Evolutionary conservation across 2,329 filamentous ascomycete species (phyloP).

Genomic region (Beauveria brongniartii): DNA sequence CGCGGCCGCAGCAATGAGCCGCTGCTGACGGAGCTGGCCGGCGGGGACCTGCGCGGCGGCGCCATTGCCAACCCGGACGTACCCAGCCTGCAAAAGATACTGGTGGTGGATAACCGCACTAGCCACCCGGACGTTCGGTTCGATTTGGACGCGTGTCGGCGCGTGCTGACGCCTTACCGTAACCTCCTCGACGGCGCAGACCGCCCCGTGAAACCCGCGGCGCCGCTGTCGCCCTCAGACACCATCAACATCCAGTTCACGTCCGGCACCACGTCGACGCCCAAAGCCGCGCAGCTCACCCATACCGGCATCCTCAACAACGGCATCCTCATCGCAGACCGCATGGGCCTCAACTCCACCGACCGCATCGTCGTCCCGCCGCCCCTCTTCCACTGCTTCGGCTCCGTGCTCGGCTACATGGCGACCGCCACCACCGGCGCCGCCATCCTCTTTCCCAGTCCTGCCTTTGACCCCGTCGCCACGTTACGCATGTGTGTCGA

Average conservation of each 20-base stretch:
- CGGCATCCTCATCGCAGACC: constrained; percentile 70
- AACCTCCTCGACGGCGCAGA: constrained; percentile 29
- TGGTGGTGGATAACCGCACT: constrained; percentile 70
- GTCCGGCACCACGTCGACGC: constrained; percentile 82
- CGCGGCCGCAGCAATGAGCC: constrained; percentile 44
- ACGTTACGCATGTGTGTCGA: constrained; percentile 51
- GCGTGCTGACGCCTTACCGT: constrained; percentile 38
- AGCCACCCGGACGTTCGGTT: constrained; percentile 38
- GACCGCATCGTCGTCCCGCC: constrained; percentile 82
- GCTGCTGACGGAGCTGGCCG: constrained; percentile 34
- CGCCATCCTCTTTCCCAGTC: constrained; percentile 74
- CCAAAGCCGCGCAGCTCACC: constrained; percentile 84
- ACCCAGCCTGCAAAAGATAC: constrained; percentile 60
- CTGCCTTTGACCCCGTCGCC: constrained; percentile 75
- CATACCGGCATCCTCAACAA: constrained; percentile 91
- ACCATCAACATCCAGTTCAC: constrained; percentile 96
- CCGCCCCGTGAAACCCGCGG: constrained; percentile 32
- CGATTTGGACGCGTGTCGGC: constrained; percentile 28
- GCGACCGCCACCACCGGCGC: constrained; percentile 77
- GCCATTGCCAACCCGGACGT: constrained; percentile 39
- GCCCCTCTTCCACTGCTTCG: constrained; percentile 86
- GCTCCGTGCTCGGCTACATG: constrained; percentile 89
- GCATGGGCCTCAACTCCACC: constrained; percentile 68
- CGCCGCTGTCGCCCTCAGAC: constrained; percentile 51
- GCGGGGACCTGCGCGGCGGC: constrained; percentile 31